phyloP scores from a whole-genome alignment of 768 basidiomycete genomes.

The Exsudoporus frostii region DNA sequence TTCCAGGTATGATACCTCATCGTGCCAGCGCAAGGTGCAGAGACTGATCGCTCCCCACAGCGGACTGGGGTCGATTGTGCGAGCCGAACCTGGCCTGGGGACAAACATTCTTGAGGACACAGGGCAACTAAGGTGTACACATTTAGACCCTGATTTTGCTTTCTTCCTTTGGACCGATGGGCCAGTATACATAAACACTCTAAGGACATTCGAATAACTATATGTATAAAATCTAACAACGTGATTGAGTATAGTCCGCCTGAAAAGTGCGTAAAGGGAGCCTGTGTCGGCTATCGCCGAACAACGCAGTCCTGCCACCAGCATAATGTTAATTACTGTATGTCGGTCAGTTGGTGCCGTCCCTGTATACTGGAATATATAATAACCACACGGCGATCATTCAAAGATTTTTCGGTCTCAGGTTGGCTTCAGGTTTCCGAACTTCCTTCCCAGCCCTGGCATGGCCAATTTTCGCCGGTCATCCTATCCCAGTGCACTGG shows the following conservation, averaged over 20 bases:
- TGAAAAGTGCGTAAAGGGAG: too few relatives aligned
- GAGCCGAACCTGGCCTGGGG: not conserved
- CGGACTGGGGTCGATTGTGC: conserved; percentile 23
- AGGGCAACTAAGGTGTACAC: not conserved
- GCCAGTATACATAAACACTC: not conserved
- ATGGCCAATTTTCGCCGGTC: too few relatives aligned
- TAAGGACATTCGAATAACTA: not conserved
- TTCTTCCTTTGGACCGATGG: not conserved
- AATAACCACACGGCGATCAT: not conserved
- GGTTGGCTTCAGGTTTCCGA: not conserved
- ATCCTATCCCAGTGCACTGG: not conserved
- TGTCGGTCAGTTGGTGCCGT: too few relatives aligned
- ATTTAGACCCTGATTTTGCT: not conserved
- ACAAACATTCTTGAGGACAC: not conserved
- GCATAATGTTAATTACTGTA: too few relatives aligned
- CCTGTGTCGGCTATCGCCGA: too few relatives aligned
- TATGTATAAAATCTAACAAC: too few relatives aligned
- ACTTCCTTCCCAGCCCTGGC: not conserved
- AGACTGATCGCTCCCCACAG: conserved; percentile 6
- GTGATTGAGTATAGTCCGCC: too few relatives aligned
- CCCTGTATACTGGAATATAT: too few relatives aligned
- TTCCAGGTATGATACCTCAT: conserved; percentile 18
- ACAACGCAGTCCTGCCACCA: too few relatives aligned
- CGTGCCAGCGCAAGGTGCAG: too few relatives aligned
- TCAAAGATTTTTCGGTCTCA: not conserved